Percentiles rank a stretch among this genome's conserved stretches.
phyloP scores from a whole-genome alignment of 169 alveolate genomes.

The Plasmodium sp. region DNA sequence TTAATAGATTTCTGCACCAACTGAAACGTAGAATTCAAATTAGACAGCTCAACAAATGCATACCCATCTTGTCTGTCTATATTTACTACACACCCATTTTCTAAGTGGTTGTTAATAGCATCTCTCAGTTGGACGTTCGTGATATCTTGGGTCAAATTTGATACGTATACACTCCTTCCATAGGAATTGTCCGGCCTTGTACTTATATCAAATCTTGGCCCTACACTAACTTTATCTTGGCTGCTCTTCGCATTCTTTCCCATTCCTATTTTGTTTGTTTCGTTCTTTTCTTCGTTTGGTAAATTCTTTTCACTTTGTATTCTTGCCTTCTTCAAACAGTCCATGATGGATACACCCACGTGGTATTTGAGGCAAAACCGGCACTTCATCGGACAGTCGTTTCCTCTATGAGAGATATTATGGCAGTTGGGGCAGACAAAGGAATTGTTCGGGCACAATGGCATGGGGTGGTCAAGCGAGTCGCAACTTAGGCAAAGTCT shows the following conservation, averaged over 20 bases:
- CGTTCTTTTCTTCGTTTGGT: conserved; percentile 33
- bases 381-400: conserved; percentile 74
- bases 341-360: conserved; percentile 65
- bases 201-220: conserved; percentile 71
- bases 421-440: conserved; percentile 86
- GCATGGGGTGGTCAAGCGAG: conserved; percentile 80
- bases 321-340: conserved; percentile 71
- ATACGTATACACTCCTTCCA: conserved; percentile 74
- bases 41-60: conserved; percentile 69
- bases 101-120: conserved; percentile 44
- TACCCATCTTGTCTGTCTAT: conserved; percentile 72
- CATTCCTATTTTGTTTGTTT: conserved; percentile 9
- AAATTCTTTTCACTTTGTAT: conserved; percentile 56
- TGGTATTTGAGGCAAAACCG: conserved; percentile 67
- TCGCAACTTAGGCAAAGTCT: conserved; percentile 84
- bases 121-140: conserved; percentile 59
- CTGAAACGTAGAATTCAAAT: conserved; percentile 56
- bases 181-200: conserved; percentile 73
- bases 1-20: conserved; percentile 52
- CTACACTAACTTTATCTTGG: conserved; percentile 30
- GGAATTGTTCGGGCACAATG: conserved; percentile 82
- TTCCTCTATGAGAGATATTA: conserved; percentile 81
- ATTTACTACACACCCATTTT: conserved; percentile 70
- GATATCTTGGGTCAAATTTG: conserved; percentile 66
- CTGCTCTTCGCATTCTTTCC: conserved; percentile 12